phyloP scores from a whole-genome alignment of 768 basidiomycete species.

The Serendipita sp. region DNA sequence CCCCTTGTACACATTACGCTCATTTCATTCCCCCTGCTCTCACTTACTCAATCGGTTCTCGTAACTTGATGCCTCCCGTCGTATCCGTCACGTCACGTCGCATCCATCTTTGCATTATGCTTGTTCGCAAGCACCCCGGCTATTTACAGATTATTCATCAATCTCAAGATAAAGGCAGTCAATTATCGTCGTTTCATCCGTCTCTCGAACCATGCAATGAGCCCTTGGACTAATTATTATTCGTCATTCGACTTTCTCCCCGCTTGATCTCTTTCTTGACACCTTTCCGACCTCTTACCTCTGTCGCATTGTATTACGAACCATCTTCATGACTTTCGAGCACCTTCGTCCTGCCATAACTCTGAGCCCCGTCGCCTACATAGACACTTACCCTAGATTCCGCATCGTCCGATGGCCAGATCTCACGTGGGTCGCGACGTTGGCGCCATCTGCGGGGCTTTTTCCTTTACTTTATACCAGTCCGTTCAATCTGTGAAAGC shows the following conservation, averaged over 20 bases:
- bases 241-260: background rate
- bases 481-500: slow-evolving; percentile 8
- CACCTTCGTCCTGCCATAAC: background rate
- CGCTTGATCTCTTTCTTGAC: background rate
- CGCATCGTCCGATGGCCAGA: too few relatives aligned
- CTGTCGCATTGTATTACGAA: background rate
- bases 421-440: too few relatives aligned
- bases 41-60: too few relatives aligned
- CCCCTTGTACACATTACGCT: too few relatives aligned
- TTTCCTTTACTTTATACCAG: background rate
- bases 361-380: background rate
- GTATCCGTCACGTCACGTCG: background rate
- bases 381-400: too few relatives aligned
- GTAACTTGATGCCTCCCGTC: too few relatives aligned
- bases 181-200: background rate
- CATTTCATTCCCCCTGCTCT: too few relatives aligned
- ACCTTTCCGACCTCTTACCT: background rate
- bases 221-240: background rate
- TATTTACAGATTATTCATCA: background rate
- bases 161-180: background rate
- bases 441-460: background rate
- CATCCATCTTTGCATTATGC: background rate
- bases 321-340: background rate
- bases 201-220: background rate
- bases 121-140: background rate